These are phyloP conservation scores for Ophiocordyceps robertsii DNA, from an alignment of 2,329 filamentous ascomycete genomes.

Conservation along the genomic window DNA sequence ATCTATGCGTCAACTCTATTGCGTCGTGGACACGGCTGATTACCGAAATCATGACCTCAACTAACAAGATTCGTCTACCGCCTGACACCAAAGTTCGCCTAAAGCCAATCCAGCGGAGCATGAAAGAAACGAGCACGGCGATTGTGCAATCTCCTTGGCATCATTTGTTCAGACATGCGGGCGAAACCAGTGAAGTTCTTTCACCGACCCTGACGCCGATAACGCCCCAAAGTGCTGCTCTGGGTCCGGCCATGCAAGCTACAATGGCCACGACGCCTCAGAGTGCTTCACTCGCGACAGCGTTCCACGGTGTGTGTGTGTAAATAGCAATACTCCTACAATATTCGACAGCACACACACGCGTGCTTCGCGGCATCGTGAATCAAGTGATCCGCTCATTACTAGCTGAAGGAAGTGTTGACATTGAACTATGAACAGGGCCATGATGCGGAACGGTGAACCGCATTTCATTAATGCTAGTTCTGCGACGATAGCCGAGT, in stretches of 20 bases:
- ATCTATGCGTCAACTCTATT: constrained; percentile 62
- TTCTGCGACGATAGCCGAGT: no score
- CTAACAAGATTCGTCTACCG: constrained; percentile 37
- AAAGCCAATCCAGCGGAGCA: constrained; percentile 66
- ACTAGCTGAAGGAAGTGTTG: no score
- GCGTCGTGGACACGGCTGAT: constrained; percentile 57
- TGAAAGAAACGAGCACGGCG: constrained; percentile 65
- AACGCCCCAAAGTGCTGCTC: constrained; percentile 76
- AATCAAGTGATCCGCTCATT: no score
- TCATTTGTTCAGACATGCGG: constrained; percentile 21
- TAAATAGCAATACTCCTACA: no score
- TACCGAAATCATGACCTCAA: constrained; percentile 40
- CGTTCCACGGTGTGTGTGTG: constrained; percentile 43
- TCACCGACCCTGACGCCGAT: constrained; percentile 35
- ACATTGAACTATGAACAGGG: no score
- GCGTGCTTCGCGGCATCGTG: no score
- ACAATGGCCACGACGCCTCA: constrained; percentile 65
- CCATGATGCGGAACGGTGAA: no score
- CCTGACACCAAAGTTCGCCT: constrained; percentile 61
- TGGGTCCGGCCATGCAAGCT: constrained; percentile 81
- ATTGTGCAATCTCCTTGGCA: constrained; percentile 52
- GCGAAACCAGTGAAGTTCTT: constrained; percentile 13
- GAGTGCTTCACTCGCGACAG: constrained; percentile 39
- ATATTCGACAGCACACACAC: no score
- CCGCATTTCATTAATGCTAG: no score